phyloP scores from a whole-genome alignment of 495 filamentous ascomycete genomes.

The Penicillium parvum region DNA sequence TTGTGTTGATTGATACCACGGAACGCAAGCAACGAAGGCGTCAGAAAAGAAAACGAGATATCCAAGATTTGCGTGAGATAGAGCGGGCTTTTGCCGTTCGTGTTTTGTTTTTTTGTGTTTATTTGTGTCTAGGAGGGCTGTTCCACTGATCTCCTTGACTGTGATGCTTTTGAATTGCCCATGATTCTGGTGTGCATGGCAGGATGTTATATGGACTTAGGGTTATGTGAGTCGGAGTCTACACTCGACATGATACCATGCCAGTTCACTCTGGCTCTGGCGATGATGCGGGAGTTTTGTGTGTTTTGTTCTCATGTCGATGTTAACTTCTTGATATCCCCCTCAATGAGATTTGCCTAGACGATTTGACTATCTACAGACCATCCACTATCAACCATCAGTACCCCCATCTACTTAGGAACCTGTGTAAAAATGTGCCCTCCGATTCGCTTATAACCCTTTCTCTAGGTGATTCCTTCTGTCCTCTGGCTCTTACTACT shows the following conservation, averaged over 20 bases:
- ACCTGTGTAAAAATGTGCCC: too few species aligned
- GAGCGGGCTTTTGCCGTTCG: constrained; percentile 13
- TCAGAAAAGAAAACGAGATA: constrained; percentile 35
- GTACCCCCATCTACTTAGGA: too few species aligned
- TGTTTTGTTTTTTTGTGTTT: constrained; percentile 7
- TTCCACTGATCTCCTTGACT: constrained; percentile 4
- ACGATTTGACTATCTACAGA: constrained; percentile 3
- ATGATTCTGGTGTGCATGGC: constrained; percentile 12
- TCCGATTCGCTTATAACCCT: too few species aligned
- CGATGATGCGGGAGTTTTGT: constrained; percentile 7
- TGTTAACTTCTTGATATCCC: constrained; percentile 22
- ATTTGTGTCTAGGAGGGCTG: constrained; percentile 5
- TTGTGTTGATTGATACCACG: constrained; percentile 42
- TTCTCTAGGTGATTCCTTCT: too few species aligned
- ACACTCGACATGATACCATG: constrained; percentile 7
- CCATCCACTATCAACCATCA: not conserved
- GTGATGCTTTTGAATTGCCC: constrained; percentile 8
- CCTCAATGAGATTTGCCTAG: constrained; percentile 22
- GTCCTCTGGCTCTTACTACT: too few species aligned
- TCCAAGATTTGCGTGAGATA: constrained; percentile 30
- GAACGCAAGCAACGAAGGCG: constrained; percentile 34
- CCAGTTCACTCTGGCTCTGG: not conserved
- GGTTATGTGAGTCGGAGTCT: constrained; percentile 5
- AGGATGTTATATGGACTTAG: constrained; percentile 3
- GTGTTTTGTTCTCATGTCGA: constrained; percentile 9